Conservation (phyloP, 2,329 filamentous ascomycete genomes). For the Xylariaceae sp. region DNA sequence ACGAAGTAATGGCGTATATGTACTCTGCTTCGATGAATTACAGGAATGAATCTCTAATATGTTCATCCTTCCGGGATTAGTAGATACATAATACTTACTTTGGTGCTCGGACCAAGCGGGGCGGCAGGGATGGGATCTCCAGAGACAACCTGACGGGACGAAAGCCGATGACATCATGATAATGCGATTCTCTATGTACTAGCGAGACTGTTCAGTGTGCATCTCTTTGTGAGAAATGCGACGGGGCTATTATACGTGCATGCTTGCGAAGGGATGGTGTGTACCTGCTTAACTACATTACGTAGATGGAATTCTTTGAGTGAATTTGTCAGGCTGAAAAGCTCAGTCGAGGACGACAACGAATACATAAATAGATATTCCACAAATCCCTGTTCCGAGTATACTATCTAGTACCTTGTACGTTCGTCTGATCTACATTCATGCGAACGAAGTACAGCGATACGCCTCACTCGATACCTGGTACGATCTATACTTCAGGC, state of each 20-base stretch:
- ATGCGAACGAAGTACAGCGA: background rate
- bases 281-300: background rate
- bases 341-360: background rate
- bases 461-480: background rate
- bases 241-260: background rate
- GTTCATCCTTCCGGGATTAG: too few relatives aligned
- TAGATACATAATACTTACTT: slow-evolving; percentile 2
- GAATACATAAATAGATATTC: background rate
- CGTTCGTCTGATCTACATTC: background rate
- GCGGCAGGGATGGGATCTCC: background rate
- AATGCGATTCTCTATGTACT: background rate
- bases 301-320: background rate
- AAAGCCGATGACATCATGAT: background rate
- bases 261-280: background rate
- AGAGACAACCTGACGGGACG: background rate
- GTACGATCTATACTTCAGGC: background rate
- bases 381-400: slow-evolving; percentile 1
- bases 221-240: background rate
- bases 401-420: too few relatives aligned
- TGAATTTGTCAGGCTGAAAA: background rate
- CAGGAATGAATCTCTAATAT: too few relatives aligned
- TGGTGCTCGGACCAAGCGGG: slow-evolving; percentile 12
- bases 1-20: too few relatives aligned
- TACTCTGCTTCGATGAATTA: too few relatives aligned
- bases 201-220: background rate